Base-by-base conservation (phyloP, 2,329 filamentous ascomycete genomes). In the Verruconis gallopava region DNA sequence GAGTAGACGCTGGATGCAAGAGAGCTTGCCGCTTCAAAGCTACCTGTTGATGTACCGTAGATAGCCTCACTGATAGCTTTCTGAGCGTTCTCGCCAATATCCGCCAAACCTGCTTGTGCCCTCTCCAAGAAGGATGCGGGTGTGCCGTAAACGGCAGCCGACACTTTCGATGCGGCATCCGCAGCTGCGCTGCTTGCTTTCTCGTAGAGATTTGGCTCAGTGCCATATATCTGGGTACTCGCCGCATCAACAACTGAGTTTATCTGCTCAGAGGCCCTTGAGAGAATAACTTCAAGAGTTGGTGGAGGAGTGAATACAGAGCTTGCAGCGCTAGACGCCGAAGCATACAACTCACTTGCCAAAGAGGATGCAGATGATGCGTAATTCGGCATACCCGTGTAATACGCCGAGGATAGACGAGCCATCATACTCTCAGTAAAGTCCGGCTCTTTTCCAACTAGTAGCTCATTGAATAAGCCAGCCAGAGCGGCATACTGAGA, bases 391-490 rank as follows among this genome's bases (percentile, higher is more conserved):
- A 72, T 63, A 1, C 77, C 80, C 0, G 77, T 83, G 18, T 76
- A 74, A 53, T 89, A 91, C 1, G 77, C 81, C 3, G 73, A 78
- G 43, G 75, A 73, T 11, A 93, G 69, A 40, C 81, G 74, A 40
- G 67, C 75, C 60, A 85, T 76, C 3, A 89, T 80, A 45, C 81
- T 86, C 53, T 93, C 82, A 0, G 80, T 86, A 52, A 85, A 93
- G 12, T 78, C 76, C 0, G 83, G 79, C 55, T 93, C 85, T 57
- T 80, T 85, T 41, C 82, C 85, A 32, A 71, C 63, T 12, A 93
- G 67, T 1, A 93, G 66, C 58, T 93, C 85, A 1, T 80, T 81
- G 12, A 93, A 71, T 2, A 91, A 70, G 11, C 72, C 74, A 55
- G 79, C 77, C 4, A 93, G 71, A 19, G 75, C 75, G 4, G 73